These are phyloP conservation scores for Pestalotiopsis sp. DNA, from an alignment of 2,329 filamentous ascomycete genomes.

Conservation along the genomic window DNA sequence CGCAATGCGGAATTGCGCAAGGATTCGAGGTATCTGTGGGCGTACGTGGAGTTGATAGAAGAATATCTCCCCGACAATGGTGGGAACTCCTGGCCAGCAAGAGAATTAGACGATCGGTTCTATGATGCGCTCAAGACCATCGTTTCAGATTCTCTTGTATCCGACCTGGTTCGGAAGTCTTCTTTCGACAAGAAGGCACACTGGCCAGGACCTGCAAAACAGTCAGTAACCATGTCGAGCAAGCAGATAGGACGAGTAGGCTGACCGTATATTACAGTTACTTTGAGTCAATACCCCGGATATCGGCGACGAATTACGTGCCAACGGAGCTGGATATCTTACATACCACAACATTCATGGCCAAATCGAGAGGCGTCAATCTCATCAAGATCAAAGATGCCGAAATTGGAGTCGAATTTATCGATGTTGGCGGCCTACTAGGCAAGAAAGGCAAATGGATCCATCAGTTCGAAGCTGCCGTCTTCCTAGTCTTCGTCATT, in stretches of 20 bases:
- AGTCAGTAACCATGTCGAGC: not conserved
- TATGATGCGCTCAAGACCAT: constrained; percentile 5
- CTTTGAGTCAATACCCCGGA: constrained; percentile 8
- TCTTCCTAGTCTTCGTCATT: constrained; percentile 10
- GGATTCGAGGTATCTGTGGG: constrained; percentile 11
- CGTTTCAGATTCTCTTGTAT: constrained; percentile 6
- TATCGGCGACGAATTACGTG: constrained; percentile 6
- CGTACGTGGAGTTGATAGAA: constrained; percentile 10
- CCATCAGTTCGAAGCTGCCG: constrained; percentile 13
- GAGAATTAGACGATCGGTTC: constrained; percentile 12
- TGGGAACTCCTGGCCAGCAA: not conserved
- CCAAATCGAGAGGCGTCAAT: not conserved
- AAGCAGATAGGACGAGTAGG: not conserved
- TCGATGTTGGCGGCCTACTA: constrained; percentile 9
- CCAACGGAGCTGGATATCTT: constrained; percentile 12
- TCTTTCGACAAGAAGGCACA: not conserved
- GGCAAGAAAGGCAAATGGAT: constrained; percentile 14
- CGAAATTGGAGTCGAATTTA: constrained; percentile 5
- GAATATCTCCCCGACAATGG: not conserved
- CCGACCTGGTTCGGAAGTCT: constrained; percentile 5
- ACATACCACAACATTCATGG: constrained; percentile 6
- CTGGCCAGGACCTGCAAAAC: constrained; percentile 10
- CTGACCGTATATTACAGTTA: not conserved
- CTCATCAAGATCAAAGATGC: not conserved
- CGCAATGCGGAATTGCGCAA: constrained; percentile 1